Evolutionary conservation across 768 basidiomycete species (phyloP).

Genomic region (Lentinula sp.): DNA sequence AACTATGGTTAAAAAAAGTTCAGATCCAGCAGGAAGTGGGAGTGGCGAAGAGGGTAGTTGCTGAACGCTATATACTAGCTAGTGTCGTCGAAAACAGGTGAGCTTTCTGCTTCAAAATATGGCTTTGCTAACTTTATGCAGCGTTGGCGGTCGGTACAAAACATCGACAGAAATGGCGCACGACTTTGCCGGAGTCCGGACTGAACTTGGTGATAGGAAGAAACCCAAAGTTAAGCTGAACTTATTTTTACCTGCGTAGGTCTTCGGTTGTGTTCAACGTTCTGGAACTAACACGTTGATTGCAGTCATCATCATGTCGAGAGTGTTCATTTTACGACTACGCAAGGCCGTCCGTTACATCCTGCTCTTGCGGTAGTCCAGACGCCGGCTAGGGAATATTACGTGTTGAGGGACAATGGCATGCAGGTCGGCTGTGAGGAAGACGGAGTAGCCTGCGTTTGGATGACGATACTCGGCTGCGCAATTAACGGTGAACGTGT

Average conservation of each 20-base stretch:
- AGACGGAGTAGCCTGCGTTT: constrained; percentile 57
- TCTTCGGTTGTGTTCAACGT: not conserved
- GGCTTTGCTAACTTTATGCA: constrained; percentile 17
- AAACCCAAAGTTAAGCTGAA: constrained; percentile 28
- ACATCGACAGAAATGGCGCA: constrained; percentile 66
- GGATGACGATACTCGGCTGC: constrained; percentile 57
- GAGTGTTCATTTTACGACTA: constrained; percentile 58
- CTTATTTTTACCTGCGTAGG: constrained; percentile 64
- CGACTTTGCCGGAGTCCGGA: constrained; percentile 51
- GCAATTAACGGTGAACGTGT: constrained; percentile 6
- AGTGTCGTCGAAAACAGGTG: constrained; percentile 73
- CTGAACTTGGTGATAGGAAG: not conserved
- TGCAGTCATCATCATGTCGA: constrained; percentile 71
- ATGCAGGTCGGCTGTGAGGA: constrained; percentile 76
- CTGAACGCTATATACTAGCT: constrained; percentile 61
- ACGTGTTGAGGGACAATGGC: constrained; percentile 67
- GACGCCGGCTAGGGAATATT: constrained; percentile 64
- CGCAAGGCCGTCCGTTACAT: constrained; percentile 42
- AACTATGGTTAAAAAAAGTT: constrained; percentile 50
- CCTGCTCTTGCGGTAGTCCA: constrained; percentile 63
- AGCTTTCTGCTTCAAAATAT: constrained; percentile 5
- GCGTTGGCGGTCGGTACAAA: constrained; percentile 68
- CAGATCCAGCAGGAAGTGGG: constrained; percentile 36
- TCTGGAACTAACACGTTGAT: not conserved
- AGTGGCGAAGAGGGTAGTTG: constrained; percentile 38